These are phyloP conservation scores for Lasiosphaeria ovina DNA, from an alignment of 495 filamentous ascomycete genomes.

Conservation along the genomic window DNA sequence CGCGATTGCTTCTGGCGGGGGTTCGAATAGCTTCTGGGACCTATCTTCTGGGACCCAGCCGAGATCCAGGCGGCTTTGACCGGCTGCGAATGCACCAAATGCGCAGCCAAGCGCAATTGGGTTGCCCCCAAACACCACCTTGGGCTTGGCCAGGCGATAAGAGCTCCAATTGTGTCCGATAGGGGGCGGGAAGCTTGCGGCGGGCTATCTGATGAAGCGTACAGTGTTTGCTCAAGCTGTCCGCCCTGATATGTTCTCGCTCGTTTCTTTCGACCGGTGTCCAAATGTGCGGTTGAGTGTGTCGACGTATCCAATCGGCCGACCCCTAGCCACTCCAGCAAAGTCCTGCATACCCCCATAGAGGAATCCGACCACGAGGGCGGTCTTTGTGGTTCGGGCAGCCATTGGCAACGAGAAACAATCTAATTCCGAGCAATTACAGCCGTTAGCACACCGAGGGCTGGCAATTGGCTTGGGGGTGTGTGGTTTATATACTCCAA, in stretches of 20 bases:
- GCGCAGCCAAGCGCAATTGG: no score
- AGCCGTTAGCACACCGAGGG: not conserved
- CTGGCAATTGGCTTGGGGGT: not conserved
- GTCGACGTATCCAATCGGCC: constrained; percentile 68
- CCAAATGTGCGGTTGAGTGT: constrained; percentile 48
- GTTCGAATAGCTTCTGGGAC: no score
- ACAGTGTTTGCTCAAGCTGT: constrained; percentile 41
- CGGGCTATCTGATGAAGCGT: constrained; percentile 17
- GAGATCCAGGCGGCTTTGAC: no score
- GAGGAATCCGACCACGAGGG: constrained; percentile 69
- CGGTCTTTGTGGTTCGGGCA: constrained; percentile 78
- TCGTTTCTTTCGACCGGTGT: not conserved
- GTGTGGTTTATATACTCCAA: constrained; percentile 60
- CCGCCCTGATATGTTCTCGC: constrained; percentile 76
- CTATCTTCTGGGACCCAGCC: no score
- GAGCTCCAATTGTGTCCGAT: no score
- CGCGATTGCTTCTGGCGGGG: no score
- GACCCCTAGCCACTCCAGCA: constrained; percentile 55
- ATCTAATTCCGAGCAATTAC: constrained; percentile 47
- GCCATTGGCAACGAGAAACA: constrained; percentile 77
- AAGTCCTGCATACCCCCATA: constrained; percentile 79
- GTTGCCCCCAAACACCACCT: not conserved
- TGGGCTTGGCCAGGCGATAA: no score
- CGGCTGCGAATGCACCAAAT: no score
- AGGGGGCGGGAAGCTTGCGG: no score